Evolutionary conservation across 805 yeast species (phyloP).

Genomic region (Ogataea siamensis): DNA sequence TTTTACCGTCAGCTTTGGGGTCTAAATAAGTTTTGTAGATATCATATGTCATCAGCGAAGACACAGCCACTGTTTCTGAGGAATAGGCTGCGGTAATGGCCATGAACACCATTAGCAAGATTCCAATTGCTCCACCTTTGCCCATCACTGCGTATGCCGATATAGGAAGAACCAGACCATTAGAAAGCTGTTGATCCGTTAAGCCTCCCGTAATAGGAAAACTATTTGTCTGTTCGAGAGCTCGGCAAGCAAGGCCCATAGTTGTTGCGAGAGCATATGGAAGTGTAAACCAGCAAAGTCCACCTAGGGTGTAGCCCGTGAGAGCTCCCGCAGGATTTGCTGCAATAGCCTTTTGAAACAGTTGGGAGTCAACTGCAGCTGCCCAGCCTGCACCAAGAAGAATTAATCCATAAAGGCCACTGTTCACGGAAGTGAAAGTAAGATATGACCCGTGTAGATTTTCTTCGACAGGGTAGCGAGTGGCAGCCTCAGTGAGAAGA

Average conservation of each 20-base stretch:
- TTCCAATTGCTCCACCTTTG: slow-evolving; percentile 48
- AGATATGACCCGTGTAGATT: slow-evolving; percentile 24
- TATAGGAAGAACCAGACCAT: slow-evolving; percentile 51
- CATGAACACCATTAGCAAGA: slow-evolving; percentile 48
- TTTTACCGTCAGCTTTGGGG: slow-evolving; percentile 49
- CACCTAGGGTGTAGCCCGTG: slow-evolving; percentile 47
- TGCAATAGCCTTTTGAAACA: slow-evolving; percentile 42
- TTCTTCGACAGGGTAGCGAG: slow-evolving; percentile 20
- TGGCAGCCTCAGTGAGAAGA: slow-evolving; percentile 30
- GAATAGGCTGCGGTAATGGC: slow-evolving; percentile 56
- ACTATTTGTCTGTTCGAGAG: slow-evolving; percentile 25
- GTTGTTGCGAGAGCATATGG: slow-evolving; percentile 38
- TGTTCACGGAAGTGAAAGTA: slow-evolving; percentile 30
- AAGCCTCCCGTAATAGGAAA: slow-evolving; percentile 30
- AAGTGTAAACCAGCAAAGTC: slow-evolving; percentile 43
- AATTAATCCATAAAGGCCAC: slow-evolving; percentile 30
- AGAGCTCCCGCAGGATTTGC: slow-evolving; percentile 40
- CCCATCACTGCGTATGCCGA: slow-evolving; percentile 52
- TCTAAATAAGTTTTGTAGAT: slow-evolving; percentile 49
- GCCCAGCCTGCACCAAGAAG: slow-evolving; percentile 39
- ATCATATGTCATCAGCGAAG: slow-evolving; percentile 49
- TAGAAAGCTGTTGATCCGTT: slow-evolving; percentile 41
- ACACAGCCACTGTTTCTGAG: slow-evolving; percentile 54
- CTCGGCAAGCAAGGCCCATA: slow-evolving; percentile 41
- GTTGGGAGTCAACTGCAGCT: slow-evolving; percentile 33